A percentile compares a stretch with the other conserved stretches of the same genome.
Evolutionary conservation across 176 grass and related monocot species (phyloP).

Genomic region (Eleusine coracana): DNA sequence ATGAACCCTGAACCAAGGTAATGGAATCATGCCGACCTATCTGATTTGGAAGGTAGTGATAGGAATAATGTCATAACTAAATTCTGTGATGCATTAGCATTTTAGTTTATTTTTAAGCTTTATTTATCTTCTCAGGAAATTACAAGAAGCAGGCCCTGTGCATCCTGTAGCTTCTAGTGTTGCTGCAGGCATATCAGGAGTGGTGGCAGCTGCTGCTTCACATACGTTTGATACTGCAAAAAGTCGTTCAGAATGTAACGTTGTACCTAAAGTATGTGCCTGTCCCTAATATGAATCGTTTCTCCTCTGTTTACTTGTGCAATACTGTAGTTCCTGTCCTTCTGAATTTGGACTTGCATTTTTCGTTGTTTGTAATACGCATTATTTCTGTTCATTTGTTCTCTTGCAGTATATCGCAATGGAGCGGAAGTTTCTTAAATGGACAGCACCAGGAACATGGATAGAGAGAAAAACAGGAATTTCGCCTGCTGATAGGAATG

Average conservation of each 20-base stretch:
- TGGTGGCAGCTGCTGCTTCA: constrained; percentile 76
- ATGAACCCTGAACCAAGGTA: constrained; percentile 86
- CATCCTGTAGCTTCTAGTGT: constrained; percentile 74
- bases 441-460: constrained; percentile 71
- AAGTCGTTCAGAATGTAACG: constrained; percentile 80
- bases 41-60: constrained; percentile 27
- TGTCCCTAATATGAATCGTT: constrained; percentile 8
- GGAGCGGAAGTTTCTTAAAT: constrained; percentile 89
- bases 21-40: constrained; percentile 8
- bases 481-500: constrained; percentile 64
- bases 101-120: constrained; percentile 26
- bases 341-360: constrained; percentile 1
- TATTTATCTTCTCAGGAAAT: constrained; percentile 53
- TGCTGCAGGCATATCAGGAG: constrained; percentile 78
- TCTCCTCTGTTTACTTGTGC: background rate
- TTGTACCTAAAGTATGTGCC: constrained; percentile 76
- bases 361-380: constrained; percentile 19
- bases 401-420: constrained; percentile 66
- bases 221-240: constrained; percentile 93
- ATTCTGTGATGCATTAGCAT: background rate
- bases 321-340: constrained; percentile 1
- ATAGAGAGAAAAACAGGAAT: constrained; percentile 85
- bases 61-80: background rate
- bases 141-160: constrained; percentile 75
- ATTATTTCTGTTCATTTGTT: constrained; percentile 26